A percentile compares a stretch with the other conserved stretches of the same genome.
Conservation (phyloP, 352 stramenopile species). For the Phytophthora pini region DNA sequence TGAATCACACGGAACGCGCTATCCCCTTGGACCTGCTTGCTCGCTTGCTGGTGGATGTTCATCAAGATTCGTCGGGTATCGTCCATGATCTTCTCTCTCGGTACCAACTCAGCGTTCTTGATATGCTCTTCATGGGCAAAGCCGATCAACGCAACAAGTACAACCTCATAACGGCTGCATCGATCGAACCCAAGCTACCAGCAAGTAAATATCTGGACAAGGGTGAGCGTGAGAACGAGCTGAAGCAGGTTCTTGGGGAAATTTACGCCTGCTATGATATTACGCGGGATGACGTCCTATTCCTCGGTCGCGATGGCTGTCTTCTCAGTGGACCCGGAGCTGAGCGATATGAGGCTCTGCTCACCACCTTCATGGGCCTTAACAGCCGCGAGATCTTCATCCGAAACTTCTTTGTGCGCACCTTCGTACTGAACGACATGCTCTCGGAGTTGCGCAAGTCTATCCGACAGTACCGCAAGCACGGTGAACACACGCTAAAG, state of each 20-base stretch:
- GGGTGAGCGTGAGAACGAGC: slow-evolving; percentile 97
- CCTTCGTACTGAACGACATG: slow-evolving; percentile 96
- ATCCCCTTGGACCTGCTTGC: slow-evolving; percentile 97
- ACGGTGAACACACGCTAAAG: slow-evolving; percentile 79
- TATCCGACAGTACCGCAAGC: slow-evolving; percentile 85
- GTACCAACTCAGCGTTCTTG: slow-evolving; percentile 95
- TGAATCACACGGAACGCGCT: slow-evolving; percentile 96
- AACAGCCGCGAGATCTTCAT: slow-evolving; percentile 98
- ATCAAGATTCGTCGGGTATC: slow-evolving; percentile 96
- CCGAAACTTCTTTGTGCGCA: slow-evolving; percentile 96
- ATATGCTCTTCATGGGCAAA: slow-evolving; percentile 97
- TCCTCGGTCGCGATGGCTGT: slow-evolving; percentile 95
- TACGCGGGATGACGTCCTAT: slow-evolving; percentile 94
- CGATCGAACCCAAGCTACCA: slow-evolving; percentile 96
- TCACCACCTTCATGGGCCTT: slow-evolving; percentile 96
- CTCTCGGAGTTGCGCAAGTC: slow-evolving; percentile 89
- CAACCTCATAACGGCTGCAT: slow-evolving; percentile 96
- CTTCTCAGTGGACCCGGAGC: slow-evolving; percentile 94
- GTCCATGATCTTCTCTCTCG: slow-evolving; percentile 95
- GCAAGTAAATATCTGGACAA: slow-evolving; percentile 98
- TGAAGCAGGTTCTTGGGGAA: slow-evolving; percentile 96
- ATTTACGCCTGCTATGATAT: slow-evolving; percentile 97
- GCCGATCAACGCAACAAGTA: slow-evolving; percentile 96
- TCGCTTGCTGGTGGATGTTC: slow-evolving; percentile 95
- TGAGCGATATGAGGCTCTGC: slow-evolving; percentile 94